Percentiles rank a stretch among this genome's conserved stretches.
Evolutionary conservation across 345 rosid species (phyloP).

Genomic region (Rubroshorea leprosula): DNA sequence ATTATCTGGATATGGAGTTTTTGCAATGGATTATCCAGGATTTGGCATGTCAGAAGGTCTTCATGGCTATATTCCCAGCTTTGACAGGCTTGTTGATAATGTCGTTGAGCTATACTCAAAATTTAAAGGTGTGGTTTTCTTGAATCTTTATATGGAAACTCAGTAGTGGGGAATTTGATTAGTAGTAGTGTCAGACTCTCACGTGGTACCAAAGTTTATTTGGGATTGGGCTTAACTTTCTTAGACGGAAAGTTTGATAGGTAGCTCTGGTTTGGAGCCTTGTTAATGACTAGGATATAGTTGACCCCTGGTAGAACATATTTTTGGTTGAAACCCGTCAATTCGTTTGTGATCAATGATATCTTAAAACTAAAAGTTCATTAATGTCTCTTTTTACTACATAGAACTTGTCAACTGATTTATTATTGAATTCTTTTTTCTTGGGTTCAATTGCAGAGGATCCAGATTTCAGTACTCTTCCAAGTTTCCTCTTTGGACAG

Average conservation of each 20-base stretch:
- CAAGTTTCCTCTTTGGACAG: constrained; percentile 85
- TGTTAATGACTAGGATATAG: too few species aligned
- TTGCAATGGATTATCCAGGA: constrained; percentile 96
- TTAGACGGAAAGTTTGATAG: too few species aligned
- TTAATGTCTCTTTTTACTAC: too few species aligned
- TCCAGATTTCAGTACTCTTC: constrained; percentile 45
- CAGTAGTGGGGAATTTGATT: too few species aligned
- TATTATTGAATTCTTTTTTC: constrained; percentile 12
- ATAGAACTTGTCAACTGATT: neutral
- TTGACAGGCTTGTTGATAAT: constrained; percentile 72
- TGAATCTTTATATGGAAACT: neutral
- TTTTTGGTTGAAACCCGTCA: too few species aligned
- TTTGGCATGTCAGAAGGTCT: constrained; percentile 94
- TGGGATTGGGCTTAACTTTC: too few species aligned
- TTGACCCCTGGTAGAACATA: too few species aligned
- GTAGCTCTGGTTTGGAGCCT: too few species aligned
- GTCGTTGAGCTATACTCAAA: constrained; percentile 76
- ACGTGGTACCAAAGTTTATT: too few species aligned
- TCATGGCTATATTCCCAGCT: constrained; percentile 74
- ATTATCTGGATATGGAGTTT: constrained; percentile 71
- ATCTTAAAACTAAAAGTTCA: too few species aligned
- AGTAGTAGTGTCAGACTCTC: too few species aligned
- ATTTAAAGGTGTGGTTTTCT: constrained; percentile 54
- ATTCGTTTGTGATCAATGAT: too few species aligned
- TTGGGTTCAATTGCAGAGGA: constrained; percentile 41